Base-by-base conservation (phyloP, 129 eudicot genomes). In the Rutidosis leptorrhynchoides region DNA sequence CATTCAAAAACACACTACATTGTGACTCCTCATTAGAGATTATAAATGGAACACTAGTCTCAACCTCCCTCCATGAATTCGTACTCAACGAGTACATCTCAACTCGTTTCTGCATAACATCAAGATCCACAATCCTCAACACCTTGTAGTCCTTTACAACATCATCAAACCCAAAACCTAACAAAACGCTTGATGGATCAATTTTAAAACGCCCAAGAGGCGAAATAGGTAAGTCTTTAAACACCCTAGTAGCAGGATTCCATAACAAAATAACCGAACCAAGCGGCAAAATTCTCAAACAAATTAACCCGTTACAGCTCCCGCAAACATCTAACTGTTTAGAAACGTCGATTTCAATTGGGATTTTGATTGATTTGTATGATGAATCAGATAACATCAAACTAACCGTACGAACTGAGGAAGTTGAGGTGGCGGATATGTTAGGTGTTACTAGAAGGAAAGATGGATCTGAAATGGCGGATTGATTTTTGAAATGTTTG, bases 191-290 rank as follows among this genome's bases (percentile, higher is more conserved):
- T 22, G 55, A 53, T 6, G 73, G 73, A 1, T 54, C 64, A 35
- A 52, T 26, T 24, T 4, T 12, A 7, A 64, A 64, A 20, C 73
- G 62, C 33, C n/a, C 42, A 35, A 68, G 54, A 2, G 26, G 51
- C 9, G 73, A 68, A 4, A 55, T 45, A 24, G 64, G 64, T 7
- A 68, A 28, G 25, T 68, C 73, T 25, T 54, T 68, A 10, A 68
- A 68, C 54, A 54, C 73, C 73, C 73, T 68, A 55, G 73, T 68
- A 54, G 54, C n/a, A n/a, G n/a, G n/a, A n/a, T n/a, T n/a, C n/a
- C n/a, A n/a, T n/a, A n/a, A n/a, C n/a, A n/a, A n/a, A n/a, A n/a
- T n/a, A n/a, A n/a, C n/a, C n/a, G n/a, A n/a, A n/a, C n/a, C n/a
- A n/a, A n/a, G n/a, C n/a, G 73, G 73, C 17, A 68, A 68, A 53